Percentiles rank a stretch among this genome's conserved stretches.
phyloP scores from a whole-genome alignment of 352 stramenopile genomes.

The Halophytophthora batemanensis region DNA sequence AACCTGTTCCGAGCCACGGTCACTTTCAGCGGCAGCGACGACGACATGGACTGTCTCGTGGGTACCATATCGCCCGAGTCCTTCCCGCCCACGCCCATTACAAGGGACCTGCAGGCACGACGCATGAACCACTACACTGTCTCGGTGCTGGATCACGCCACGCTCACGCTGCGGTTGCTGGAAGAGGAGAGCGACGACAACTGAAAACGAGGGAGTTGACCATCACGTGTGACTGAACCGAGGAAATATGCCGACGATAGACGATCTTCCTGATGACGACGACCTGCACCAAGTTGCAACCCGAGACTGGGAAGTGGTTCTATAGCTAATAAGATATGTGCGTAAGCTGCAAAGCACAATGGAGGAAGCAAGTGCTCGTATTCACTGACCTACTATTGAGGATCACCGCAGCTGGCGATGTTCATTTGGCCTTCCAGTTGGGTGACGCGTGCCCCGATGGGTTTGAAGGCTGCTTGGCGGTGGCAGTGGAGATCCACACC shows the following conservation, averaged over 20 bases:
- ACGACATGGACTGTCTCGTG: constrained; percentile 33
- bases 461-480: constrained; percentile 7
- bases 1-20: constrained; percentile 79
- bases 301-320: no score
- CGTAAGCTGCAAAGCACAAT: not conserved
- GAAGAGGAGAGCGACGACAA: constrained; percentile 37
- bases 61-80: constrained; percentile 65
- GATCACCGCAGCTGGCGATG: not conserved
- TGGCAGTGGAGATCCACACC: constrained; percentile 25
- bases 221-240: not conserved
- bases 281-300: no score
- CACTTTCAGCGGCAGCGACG: constrained; percentile 26
- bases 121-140: constrained; percentile 74
- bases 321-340: no score
- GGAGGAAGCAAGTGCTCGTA: constrained; percentile 2
- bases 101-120: constrained; percentile 65
- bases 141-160: constrained; percentile 74
- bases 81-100: constrained; percentile 81
- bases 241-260: no score
- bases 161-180: constrained; percentile 56
- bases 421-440: constrained; percentile 26
- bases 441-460: not conserved
- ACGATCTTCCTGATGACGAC: no score
- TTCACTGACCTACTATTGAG: constrained; percentile 2
- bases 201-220: constrained; percentile 3